Conservation (phyloP, 179 eudicot genomes). For the Beta macrorhiza region DNA sequence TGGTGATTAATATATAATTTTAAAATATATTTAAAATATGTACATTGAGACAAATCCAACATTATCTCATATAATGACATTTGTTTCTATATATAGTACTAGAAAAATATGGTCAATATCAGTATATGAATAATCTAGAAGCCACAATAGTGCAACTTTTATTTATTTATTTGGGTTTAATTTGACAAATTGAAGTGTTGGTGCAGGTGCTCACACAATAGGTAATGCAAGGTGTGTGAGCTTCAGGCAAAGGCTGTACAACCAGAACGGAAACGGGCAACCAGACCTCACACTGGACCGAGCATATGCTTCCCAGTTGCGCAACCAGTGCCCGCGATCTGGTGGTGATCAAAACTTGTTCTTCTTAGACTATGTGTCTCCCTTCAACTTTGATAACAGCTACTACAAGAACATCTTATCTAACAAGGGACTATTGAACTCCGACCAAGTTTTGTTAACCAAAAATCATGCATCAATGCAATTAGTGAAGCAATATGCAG, state of each 20-base stretch:
- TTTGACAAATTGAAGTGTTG: neutral
- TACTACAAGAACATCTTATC: constrained; percentile 69
- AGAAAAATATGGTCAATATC: too few relatives aligned
- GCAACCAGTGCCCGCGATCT: constrained; percentile 59
- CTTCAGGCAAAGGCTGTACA: constrained; percentile 82
- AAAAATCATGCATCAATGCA: constrained; percentile 40
- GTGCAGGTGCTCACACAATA: constrained; percentile 74
- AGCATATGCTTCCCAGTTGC: constrained; percentile 50
- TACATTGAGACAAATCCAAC: too few relatives aligned
- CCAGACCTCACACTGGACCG: constrained; percentile 54
- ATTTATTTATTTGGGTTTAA: too few relatives aligned
- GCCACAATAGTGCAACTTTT: neutral
- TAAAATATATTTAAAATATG: too few relatives aligned
- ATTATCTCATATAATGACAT: too few relatives aligned
- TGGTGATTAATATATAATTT: too few relatives aligned
- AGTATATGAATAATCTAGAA: too few relatives aligned
- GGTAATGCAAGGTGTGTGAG: constrained; percentile 77
- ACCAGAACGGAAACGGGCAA: constrained; percentile 51
- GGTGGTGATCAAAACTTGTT: constrained; percentile 77
- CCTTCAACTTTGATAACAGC: constrained; percentile 63
- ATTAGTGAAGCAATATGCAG: constrained; percentile 72
- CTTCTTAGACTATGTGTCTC: constrained; percentile 54
- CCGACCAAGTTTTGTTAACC: constrained; percentile 66
- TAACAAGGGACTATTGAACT: constrained; percentile 53
- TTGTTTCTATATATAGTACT: too few relatives aligned